These are phyloP conservation scores for Geosiphon pyriformis DNA, from an alignment of 192 early-diverging fungal genomes.

Conservation along the genomic window DNA sequence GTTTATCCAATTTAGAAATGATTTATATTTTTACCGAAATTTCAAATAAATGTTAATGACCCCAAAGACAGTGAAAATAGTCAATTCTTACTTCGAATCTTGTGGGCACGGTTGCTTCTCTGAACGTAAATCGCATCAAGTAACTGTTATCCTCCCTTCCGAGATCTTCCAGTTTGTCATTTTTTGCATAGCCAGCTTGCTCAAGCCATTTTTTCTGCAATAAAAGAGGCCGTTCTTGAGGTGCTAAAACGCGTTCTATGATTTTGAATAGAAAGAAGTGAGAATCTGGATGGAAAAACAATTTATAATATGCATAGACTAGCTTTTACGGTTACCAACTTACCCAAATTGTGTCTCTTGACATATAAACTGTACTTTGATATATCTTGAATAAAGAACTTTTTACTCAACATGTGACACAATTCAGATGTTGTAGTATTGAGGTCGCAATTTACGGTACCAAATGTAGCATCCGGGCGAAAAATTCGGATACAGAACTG, in stretches of 20 bases:
- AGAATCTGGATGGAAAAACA: constrained; percentile 40
- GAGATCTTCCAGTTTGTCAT: constrained; percentile 71
- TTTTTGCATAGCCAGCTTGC: constrained; percentile 72
- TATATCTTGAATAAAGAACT: constrained; percentile 76
- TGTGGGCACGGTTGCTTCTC: constrained; percentile 43
- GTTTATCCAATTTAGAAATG: constrained; percentile 30
- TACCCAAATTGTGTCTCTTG: constrained; percentile 37
- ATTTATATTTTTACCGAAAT: not conserved
- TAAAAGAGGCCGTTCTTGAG: constrained; percentile 65
- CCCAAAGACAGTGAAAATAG: no score
- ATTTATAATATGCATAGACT: no score
- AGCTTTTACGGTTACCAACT: no score
- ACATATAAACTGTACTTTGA: constrained; percentile 44
- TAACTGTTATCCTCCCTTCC: constrained; percentile 86
- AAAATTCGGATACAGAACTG: constrained; percentile 72
- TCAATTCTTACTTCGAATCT: constrained; percentile 37
- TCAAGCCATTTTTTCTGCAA: constrained; percentile 70
- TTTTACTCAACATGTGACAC: constrained; percentile 66
- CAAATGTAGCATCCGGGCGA: constrained; percentile 73
- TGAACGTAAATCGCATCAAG: constrained; percentile 73
- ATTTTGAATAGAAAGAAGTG: not conserved
- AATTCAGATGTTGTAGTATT: constrained; percentile 71
- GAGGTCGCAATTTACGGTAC: constrained; percentile 65
- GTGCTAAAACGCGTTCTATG: constrained; percentile 64
- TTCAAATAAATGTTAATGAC: not conserved